Evolutionary conservation across 495 filamentous ascomycete species (phyloP), one percentile per base, ranked within the genome.

Genomic region (Talaromyces borbonicus): DNA sequence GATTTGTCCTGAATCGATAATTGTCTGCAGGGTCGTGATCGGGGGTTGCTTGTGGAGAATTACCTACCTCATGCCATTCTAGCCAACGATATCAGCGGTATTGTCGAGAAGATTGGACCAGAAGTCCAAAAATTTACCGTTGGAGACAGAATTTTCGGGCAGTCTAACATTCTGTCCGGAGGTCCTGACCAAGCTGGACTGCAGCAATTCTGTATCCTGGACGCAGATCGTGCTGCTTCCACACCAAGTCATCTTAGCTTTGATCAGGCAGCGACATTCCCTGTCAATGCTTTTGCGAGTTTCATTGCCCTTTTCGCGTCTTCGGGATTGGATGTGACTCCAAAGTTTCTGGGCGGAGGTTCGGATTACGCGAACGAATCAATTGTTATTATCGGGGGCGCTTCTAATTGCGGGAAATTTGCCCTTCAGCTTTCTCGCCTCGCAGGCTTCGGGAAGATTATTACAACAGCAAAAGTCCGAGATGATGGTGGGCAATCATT

Each of bases 321-420:
- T 11, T 25, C 51, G 5, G 31, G 49, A 1, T 36, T 63, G 23
- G 53, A 46, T 1, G 43, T 53, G 2, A 54, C 60, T 1, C 52
- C 52, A 36, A 18, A 16, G 7, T 43, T 50, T 8, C 52, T 46
- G 18, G 43, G 39, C 0, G 39, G 36, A 8, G 42, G 43, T 14
- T 61, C 56, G 16, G 56, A 59, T 33, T 63, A 60, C 43, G 29
- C 43, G 1, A 46, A 32, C 5, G 49, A 40, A 2, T 32, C 40
- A 8, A 31, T 67, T 27, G 49, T 64, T 8, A 55, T 67, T 16
- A 36, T 67, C 25, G 63, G 63, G 9, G 63, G 59, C 6, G 59
- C 54, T 8, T 50, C 53, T 3, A 62, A 60, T 47, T 48, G 43
- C 12, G 63, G 63, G 8, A 45, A 53, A 49, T 49, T 58, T 15